phyloP scores from a whole-genome alignment of 2,329 filamentous ascomycete genomes.

The Huntiella savannae region DNA sequence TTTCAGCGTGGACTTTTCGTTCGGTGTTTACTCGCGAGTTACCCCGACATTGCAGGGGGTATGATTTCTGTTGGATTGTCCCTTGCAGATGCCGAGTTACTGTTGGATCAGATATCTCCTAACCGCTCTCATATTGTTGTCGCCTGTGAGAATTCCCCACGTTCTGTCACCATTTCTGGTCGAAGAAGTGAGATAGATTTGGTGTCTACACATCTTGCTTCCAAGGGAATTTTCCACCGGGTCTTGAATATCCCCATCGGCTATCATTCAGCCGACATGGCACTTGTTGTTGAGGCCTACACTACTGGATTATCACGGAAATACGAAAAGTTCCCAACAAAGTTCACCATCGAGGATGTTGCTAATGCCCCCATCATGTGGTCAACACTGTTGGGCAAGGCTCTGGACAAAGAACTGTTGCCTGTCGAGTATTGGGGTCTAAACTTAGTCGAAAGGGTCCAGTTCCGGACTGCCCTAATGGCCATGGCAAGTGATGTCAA shows the following conservation, averaged over 20 bases:
- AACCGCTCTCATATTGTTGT: conserved; percentile 17
- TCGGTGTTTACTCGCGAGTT: conserved; percentile 15
- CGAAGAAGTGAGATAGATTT: conserved; percentile 17
- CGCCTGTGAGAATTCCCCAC: conserved; percentile 27
- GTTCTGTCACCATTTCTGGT: conserved; percentile 26
- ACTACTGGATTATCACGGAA: neutral
- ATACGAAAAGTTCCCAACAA: neutral
- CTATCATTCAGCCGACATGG: conserved; percentile 29
- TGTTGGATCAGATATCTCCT: conserved; percentile 15
- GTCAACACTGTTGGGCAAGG: conserved; percentile 22
- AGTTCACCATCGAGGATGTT: neutral
- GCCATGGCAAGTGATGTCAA: conserved; percentile 17
- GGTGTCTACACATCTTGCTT: conserved; percentile 18
- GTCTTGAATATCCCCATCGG: conserved; percentile 21
- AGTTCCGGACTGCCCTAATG: conserved; percentile 23
- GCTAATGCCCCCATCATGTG: conserved; percentile 18
- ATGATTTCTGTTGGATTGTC: conserved; percentile 26
- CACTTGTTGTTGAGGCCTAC: conserved; percentile 21
- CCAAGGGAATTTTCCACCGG: conserved; percentile 18
- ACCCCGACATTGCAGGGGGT: conserved; percentile 18
- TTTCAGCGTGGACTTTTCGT: conserved; percentile 23
- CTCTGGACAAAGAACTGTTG: conserved; percentile 12
- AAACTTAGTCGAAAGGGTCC: conserved; percentile 27
- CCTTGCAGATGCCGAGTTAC: conserved; percentile 13
- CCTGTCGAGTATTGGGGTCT: conserved; percentile 25